Conservation (phyloP, 352 stramenopile species). For the Pythium oligandrum region DNA sequence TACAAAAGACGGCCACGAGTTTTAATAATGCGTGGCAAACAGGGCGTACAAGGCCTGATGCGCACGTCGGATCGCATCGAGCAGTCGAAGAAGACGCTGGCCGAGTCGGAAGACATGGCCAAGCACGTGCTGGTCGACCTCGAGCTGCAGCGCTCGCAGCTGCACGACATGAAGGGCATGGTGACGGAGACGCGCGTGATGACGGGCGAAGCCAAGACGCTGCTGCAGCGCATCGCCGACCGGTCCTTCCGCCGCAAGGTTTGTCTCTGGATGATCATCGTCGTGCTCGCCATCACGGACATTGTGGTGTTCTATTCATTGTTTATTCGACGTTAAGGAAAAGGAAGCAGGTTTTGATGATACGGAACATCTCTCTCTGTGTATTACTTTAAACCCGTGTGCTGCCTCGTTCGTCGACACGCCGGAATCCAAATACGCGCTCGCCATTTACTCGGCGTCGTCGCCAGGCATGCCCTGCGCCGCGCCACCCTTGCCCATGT, state of each 20-base stretch:
- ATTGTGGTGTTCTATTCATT: conserved; percentile 82
- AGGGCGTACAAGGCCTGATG: conserved; percentile 64
- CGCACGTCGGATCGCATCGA: conserved; percentile 75
- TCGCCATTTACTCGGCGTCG: too few species aligned
- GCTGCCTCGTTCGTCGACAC: too few species aligned
- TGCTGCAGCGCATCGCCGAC: conserved; percentile 72
- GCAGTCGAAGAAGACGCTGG: conserved; percentile 49
- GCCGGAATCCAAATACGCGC: too few species aligned
- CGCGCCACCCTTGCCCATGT: conserved; percentile 87
- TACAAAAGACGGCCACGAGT: not conserved
- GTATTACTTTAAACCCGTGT: conserved; percentile 1
- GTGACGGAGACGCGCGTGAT: conserved; percentile 63
- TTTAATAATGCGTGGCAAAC: too few species aligned
- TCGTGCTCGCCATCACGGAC: conserved; percentile 60
- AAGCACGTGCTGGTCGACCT: conserved; percentile 75
- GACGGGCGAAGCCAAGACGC: conserved; percentile 54
- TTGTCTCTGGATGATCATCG: conserved; percentile 65
- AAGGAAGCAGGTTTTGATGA: not conserved
- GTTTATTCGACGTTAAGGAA: conserved; percentile 43
- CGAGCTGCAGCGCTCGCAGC: conserved; percentile 71
- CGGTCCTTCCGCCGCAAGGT: conserved; percentile 67
- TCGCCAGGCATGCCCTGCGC: conserved; percentile 17
- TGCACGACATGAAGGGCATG: conserved; percentile 81
- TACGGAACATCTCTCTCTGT: not conserved
- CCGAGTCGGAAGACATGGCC: conserved; percentile 62